Base-by-base conservation (phyloP, 176 grass and related monocot species). In the Zizania latifolia region DNA sequence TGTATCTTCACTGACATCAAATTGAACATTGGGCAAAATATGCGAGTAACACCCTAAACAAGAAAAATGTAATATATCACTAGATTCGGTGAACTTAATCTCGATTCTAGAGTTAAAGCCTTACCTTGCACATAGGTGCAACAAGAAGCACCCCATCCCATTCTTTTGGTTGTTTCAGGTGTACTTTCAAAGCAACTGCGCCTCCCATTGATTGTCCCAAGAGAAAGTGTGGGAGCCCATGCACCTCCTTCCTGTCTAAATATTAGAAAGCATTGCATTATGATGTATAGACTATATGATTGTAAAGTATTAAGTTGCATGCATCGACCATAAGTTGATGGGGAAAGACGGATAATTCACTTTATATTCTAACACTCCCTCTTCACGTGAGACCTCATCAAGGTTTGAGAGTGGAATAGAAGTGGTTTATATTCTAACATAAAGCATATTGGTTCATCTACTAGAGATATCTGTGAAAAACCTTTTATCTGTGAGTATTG, bases 191-290 rank as follows among this genome's bases (percentile, higher is more conserved):
- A 82, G 95, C 91, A 35, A 94, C 95, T 10, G 91, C 95, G 23
- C 95, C 95, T 76, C 95, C 95, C 95, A 98, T 98, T 73, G 95
- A 98, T 81, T 98, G 95, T 35, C 95, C 95, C 71, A 98, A 68
- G 46, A 98, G 83, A 74, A 98, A 98, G 32, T 94, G 84, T 67
- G 72, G 80, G 39, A 98, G 58, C 9, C 60, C 84, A 37, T 43
- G 50, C 50, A 92, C 89, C 30, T 85, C 89, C 27, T 85, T 80
- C 74, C 44, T 88, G 46, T 78, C 91, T 98, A 78, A 58, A 68
- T 55, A 79, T 82, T 39, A 40, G 10, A 57, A 68, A 75, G 62
- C 7, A 55, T 58, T 65, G 62, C 33, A 77, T 34, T 62, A 62
- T 65, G 9, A 51, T 74, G 77, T 34, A 86, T 58, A 78, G 1